Base-by-base conservation (phyloP, 768 basidiomycete species). In the Mycena alexandri region DNA sequence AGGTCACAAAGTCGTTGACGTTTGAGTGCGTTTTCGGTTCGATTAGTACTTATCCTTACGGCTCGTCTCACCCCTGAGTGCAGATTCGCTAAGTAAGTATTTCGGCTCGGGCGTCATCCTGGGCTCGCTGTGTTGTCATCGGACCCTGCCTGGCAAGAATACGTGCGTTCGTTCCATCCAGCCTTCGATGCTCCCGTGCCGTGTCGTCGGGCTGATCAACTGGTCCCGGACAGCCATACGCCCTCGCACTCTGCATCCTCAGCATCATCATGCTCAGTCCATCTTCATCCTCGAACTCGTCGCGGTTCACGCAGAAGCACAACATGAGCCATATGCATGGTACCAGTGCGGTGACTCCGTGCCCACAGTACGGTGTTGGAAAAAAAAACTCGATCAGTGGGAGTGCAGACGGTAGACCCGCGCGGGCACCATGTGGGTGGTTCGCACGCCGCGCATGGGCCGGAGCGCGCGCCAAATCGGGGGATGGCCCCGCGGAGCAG, bases 101-200 rank as follows among this genome's bases (percentile, higher is more conserved):
- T 96, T 96, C 77, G 95, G 95, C 25, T 94, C 93, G 14, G 95
- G 95, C 36, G 93, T 94, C 54, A 94, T n/a, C n/a, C n/a, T n/a
- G n/a, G n/a, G n/a, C n/a, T n/a, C n/a, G n/a, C n/a, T n/a, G n/a
- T n/a, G n/a, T n/a, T n/a, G n/a, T n/a, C n/a, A n/a, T n/a, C n/a
- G n/a, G n/a, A n/a, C n/a, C n/a, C 85, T 2, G 87, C 78, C 42
- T 99, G 97, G 96, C 75, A 74, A 0, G 78, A 81, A 64, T 98
- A 96, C 76, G 94, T 94, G 73, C 38, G 38, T 38, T 14, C 34
- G 34, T 36, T 36, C 34, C 12, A 5, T 12, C 34, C 34, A 72
- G 90, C 83, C 11, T 22, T 33, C 41, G 1, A 21, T 14, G 17
- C 17, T 17, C 1, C 19, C 14, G 13, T 33, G 38, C 19, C 14